These are phyloP conservation scores for Eutrema heterophyllum DNA, from an alignment of 345 rosid genomes.

Conservation along the genomic window DNA sequence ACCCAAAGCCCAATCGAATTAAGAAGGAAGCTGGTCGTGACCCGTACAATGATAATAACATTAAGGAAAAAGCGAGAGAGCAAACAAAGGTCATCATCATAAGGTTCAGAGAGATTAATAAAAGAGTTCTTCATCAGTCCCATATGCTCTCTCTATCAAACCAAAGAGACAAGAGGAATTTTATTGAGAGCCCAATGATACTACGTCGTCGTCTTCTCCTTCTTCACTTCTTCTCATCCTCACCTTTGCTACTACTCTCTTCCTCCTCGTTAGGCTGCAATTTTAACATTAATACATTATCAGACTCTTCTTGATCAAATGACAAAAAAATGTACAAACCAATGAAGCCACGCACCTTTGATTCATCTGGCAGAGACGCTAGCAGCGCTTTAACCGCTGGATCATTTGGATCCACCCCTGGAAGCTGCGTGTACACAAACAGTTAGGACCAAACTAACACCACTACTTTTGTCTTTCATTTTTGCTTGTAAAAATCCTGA, in stretches of 20 bases:
- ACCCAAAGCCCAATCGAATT: not conserved
- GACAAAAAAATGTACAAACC: not conserved
- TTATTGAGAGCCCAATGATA: not conserved
- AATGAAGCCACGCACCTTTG: slow-evolving; percentile 49
- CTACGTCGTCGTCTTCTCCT: not conserved
- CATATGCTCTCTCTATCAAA: slow-evolving; percentile 3
- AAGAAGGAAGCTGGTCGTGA: not conserved
- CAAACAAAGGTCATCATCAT: not conserved
- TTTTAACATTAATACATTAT: not conserved
- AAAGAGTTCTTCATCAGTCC: not conserved
- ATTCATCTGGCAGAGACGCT: slow-evolving; percentile 57
- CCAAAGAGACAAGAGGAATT: not conserved
- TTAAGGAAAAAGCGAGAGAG: not conserved
- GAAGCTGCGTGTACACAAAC: slow-evolving; percentile 50
- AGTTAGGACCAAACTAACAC: not conserved
- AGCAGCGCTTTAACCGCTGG: slow-evolving; percentile 66
- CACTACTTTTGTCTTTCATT: not conserved
- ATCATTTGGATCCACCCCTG: slow-evolving; percentile 82
- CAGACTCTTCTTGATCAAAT: not conserved
- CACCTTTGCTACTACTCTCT: slow-evolving; percentile 32
- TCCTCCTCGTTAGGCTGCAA: slow-evolving; percentile 29
- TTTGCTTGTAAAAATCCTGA: not conserved
- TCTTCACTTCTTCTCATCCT: slow-evolving; percentile 30
- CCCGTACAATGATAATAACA: not conserved
- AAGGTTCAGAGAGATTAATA: not conserved